Conservation (phyloP, 2,329 filamentous ascomycete species). For the Colletotrichum horii region DNA sequence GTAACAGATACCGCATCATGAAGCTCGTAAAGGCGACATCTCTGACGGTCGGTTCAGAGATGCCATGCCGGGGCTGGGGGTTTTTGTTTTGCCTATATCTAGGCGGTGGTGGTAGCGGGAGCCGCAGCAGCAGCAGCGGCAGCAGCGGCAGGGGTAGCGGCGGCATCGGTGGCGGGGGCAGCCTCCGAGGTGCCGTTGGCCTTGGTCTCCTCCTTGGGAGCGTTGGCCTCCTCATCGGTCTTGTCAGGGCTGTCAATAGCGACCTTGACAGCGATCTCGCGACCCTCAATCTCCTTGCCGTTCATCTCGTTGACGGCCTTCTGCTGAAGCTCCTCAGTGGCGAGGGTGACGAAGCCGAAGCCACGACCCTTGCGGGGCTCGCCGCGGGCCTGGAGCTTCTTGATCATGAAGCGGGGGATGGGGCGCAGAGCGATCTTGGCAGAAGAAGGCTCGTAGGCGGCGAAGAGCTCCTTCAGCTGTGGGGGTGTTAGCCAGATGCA, state of each 20-base stretch:
- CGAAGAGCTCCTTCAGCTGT: conserved; percentile 97
- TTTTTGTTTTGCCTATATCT: conserved; percentile 25
- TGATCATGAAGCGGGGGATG: conserved; percentile 99
- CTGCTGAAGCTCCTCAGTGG: conserved; percentile 93
- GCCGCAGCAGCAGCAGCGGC: conserved; percentile 26
- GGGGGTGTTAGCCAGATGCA: conserved; percentile 24
- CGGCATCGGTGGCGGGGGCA: conserved; percentile 26
- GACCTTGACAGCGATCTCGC: conserved; percentile 99
- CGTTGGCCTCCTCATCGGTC: conserved; percentile 82
- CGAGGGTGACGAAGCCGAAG: conserved; percentile 96
- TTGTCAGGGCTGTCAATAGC: conserved; percentile 99
- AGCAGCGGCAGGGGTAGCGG: conserved; percentile 23
- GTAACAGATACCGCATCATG: conserved; percentile 23
- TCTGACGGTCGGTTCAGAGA: background rate
- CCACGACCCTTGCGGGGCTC: conserved; percentile 99
- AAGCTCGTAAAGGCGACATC: conserved; percentile 16
- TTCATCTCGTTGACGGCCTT: conserved; percentile 99
- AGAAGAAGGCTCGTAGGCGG: conserved; percentile 87
- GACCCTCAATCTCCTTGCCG: conserved; percentile 97
- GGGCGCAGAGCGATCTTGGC: conserved; percentile 99
- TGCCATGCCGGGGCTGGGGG: conserved; percentile 8
- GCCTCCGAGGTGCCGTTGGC: conserved; percentile 46
- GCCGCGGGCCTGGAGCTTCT: conserved; percentile 98
- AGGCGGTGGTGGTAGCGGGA: conserved; percentile 31
- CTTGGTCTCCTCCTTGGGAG: conserved; percentile 47